phyloP scores from a whole-genome alignment of 73 alveolate species.

The Paramecium octaurelia region DNA sequence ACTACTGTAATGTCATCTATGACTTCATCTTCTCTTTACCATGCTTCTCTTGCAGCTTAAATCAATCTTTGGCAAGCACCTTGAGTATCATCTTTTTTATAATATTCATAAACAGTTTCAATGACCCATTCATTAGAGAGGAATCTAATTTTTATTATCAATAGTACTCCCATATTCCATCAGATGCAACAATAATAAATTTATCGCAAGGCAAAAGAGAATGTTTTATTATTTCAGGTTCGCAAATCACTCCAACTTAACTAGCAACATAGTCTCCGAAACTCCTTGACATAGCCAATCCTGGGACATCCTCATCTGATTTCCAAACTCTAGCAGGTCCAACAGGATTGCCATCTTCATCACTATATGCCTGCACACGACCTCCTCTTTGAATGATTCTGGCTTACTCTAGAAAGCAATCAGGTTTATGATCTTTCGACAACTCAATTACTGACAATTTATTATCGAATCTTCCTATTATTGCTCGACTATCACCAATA shows the following conservation, averaged over 20 bases:
- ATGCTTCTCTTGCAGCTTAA: conserved; percentile 72
- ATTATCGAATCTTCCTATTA: conserved; percentile 46
- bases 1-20: conserved; percentile 94
- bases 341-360: conserved; percentile 65
- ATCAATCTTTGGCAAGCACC: conserved; percentile 85
- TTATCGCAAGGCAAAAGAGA: conserved; percentile 67
- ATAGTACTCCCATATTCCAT: conserved; percentile 83
- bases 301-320: conserved; percentile 83
- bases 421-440: conserved; percentile 91
- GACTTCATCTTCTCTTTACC: conserved; percentile 90
- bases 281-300: conserved; percentile 81
- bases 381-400: conserved; percentile 88
- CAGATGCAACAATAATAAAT: conserved; percentile 78
- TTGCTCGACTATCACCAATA: conserved; percentile 73
- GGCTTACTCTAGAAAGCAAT: conserved; percentile 82
- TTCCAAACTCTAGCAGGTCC: conserved; percentile 87
- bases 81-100: conserved; percentile 75
- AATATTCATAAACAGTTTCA: conserved; percentile 77
- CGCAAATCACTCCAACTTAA: conserved; percentile 71
- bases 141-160: background rate
- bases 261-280: conserved; percentile 85
- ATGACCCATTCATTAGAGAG: conserved; percentile 83
- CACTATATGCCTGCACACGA: conserved; percentile 85
- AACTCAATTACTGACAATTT: conserved; percentile 38
- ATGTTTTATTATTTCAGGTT: conserved; percentile 73